These are phyloP conservation scores for Botrytis fragariae DNA, from an alignment of 2,329 filamentous ascomycete species.

Conservation along the genomic window DNA sequence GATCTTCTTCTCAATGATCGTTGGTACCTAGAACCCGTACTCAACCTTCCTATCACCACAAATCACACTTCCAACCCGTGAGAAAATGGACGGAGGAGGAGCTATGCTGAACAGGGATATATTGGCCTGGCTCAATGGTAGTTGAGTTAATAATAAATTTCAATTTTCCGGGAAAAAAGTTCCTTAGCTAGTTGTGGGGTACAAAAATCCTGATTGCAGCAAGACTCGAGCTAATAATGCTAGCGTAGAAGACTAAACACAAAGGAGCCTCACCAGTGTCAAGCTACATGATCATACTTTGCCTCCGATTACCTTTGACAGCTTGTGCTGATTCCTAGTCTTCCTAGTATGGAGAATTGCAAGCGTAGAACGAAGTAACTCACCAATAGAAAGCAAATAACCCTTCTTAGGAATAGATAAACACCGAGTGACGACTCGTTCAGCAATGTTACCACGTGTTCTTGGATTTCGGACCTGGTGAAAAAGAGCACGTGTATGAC, in stretches of 20 bases:
- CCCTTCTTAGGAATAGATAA: neutral
- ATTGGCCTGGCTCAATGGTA: neutral
- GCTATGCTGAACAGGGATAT: neutral
- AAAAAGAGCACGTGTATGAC: neutral
- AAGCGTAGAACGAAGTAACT: accelerated
- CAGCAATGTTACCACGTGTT: neutral
- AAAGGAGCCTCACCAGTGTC: neutral
- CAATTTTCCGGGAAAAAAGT: no score
- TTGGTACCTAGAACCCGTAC: neutral
- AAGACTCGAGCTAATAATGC: neutral
- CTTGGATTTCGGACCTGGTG: neutral
- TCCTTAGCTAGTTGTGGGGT: no score
- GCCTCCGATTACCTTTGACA: neutral
- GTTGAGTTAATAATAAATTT: neutral
- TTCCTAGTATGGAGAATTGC: neutral
- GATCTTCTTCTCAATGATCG: neutral
- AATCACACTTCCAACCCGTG: neutral
- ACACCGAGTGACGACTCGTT: neutral
- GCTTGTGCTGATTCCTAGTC: neutral
- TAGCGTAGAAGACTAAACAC: neutral
- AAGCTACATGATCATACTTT: neutral
- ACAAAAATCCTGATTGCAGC: neutral
- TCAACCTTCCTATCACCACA: neutral
- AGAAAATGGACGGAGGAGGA: neutral
- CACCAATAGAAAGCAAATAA: neutral